Conservation (phyloP, 305 asterid species). For the Fraxinus xanthoxyloides region DNA sequence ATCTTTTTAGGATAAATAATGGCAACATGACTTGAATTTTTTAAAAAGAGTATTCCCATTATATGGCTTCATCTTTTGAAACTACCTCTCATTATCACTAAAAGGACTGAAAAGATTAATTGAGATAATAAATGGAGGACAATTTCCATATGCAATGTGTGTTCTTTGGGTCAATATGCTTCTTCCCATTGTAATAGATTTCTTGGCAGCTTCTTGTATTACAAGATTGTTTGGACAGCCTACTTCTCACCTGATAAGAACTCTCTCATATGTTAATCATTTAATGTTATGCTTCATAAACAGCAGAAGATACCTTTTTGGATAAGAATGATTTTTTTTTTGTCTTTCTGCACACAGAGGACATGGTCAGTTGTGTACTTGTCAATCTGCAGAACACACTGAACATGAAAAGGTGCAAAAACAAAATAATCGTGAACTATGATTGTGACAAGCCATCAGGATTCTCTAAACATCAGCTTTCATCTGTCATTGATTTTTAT, state of each 20-base stretch:
- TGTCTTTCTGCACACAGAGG: not conserved
- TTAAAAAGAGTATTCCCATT: not conserved
- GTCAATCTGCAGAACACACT: not conserved
- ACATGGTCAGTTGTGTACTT: not conserved
- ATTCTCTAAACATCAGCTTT: not conserved
- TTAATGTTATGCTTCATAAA: not conserved
- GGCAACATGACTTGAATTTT: not conserved
- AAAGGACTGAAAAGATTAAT: not conserved
- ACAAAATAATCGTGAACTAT: not conserved
- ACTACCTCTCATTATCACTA: not conserved
- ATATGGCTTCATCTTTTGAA: not conserved
- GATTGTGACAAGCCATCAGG: not conserved
- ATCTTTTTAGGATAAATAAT: not conserved
- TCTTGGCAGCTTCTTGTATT: not conserved
- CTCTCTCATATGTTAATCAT: not conserved
- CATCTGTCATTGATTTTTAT: not conserved
- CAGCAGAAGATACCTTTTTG: not conserved
- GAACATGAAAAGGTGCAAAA: not conserved
- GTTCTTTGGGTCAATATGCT: not conserved
- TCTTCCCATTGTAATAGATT: not conserved
- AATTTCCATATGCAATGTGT: not conserved
- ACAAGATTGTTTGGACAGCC: not conserved
- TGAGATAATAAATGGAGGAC: not conserved
- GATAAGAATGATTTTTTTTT: not conserved
- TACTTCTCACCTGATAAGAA: not conserved